Evolutionary conservation across 2,329 filamentous ascomycete species (phyloP).

Genomic region (Plectosphaerella sp.): DNA sequence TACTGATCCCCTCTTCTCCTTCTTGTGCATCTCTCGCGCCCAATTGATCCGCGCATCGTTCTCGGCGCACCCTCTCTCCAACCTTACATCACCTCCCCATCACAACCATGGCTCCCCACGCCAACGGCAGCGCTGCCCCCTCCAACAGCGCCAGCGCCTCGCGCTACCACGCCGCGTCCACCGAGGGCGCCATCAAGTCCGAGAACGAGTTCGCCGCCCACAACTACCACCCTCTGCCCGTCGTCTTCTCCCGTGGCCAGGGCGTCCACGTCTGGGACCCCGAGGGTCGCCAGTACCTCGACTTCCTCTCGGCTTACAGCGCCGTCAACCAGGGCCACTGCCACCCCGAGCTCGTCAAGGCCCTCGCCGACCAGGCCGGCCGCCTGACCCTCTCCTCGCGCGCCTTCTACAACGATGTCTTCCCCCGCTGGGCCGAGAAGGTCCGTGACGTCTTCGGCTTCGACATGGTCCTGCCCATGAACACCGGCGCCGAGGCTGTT

Average conservation of each 20-base stretch:
- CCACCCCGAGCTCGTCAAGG: slow-evolving; percentile 91
- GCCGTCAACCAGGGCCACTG: slow-evolving; percentile 98
- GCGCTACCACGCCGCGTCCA: slow-evolving; percentile 71
- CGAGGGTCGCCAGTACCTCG: slow-evolving; percentile 90
- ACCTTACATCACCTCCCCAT: not conserved
- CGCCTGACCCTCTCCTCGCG: slow-evolving; percentile 88
- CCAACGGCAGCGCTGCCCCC: slow-evolving; percentile 32
- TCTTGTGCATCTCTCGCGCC: not conserved
- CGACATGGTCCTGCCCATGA: slow-evolving; percentile 98
- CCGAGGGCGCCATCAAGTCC: slow-evolving; percentile 70
- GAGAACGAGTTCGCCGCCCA: slow-evolving; percentile 88
- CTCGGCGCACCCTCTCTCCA: not conserved
- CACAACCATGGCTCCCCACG: slow-evolving; percentile 54
- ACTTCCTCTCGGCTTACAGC: slow-evolving; percentile 97
- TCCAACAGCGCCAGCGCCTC: slow-evolving; percentile 29
- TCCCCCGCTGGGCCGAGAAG: slow-evolving; percentile 92
- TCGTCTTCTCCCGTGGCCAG: slow-evolving; percentile 83
- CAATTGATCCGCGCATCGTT: not conserved
- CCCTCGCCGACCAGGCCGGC: slow-evolving; percentile 82
- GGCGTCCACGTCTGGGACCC: slow-evolving; percentile 95
- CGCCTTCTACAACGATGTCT: slow-evolving; percentile 98
- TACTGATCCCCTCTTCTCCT: not conserved
- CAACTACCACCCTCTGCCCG: slow-evolving; percentile 96
- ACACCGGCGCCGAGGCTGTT: slow-evolving; percentile 93
- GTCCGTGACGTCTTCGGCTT: slow-evolving; percentile 86